Evolutionary conservation across 805 yeast species (phyloP).

Genomic region (Blastobotrys americana): DNA sequence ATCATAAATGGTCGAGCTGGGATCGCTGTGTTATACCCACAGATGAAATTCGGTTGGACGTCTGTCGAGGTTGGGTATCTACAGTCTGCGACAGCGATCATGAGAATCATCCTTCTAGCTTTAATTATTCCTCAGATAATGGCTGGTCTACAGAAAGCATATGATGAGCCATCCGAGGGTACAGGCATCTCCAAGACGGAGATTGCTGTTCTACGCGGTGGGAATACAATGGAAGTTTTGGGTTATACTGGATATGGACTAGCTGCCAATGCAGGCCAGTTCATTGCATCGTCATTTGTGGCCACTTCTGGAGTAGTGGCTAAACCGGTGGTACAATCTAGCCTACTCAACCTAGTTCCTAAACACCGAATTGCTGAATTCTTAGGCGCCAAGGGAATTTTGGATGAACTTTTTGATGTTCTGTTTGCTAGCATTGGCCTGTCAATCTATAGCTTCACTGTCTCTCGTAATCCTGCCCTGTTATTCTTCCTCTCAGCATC

Average conservation of each 20-base stretch:
- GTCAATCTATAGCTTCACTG: conserved; percentile 14
- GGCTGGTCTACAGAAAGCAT: conserved; percentile 14
- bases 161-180: conserved; percentile 16
- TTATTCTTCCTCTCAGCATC: conserved; percentile 13
- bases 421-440: conserved; percentile 13
- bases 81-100: conserved; percentile 23
- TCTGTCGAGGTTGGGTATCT: conserved; percentile 29
- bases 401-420: conserved; percentile 12
- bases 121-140: conserved; percentile 23
- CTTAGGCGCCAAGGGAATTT: conserved; percentile 24
- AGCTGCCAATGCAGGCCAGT: conserved; percentile 19
- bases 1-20: conserved; percentile 14
- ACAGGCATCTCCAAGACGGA: conserved; percentile 20
- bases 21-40: conserved; percentile 24
- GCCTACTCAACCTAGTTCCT: conserved; percentile 26
- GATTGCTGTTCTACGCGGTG: conserved; percentile 18
- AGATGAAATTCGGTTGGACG: conserved; percentile 28
- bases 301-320: conserved; percentile 27
- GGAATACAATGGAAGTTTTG: conserved; percentile 18
- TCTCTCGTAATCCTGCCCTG: conserved; percentile 12
- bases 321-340: conserved; percentile 24
- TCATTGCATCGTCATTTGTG: conserved; percentile 21
- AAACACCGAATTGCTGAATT: conserved; percentile 25
- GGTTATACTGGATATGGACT: conserved; percentile 24
- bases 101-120: conserved; percentile 25